These are phyloP conservation scores for Trichoderma koningii DNA, from an alignment of 2,329 filamentous ascomycete species.

Conservation along the genomic window DNA sequence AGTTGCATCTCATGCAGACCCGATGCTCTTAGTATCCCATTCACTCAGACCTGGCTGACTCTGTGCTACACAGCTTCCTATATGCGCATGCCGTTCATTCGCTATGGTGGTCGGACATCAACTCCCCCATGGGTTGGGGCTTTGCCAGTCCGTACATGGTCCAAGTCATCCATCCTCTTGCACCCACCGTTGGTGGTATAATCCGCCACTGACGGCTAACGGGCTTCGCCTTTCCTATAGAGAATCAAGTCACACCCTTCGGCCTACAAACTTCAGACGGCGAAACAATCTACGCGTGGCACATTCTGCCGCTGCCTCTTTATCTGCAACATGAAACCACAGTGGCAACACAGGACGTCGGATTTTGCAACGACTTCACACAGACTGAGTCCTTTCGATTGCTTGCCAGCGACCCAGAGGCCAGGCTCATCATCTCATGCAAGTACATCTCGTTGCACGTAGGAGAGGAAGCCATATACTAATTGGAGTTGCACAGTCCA, in stretches of 20 bases:
- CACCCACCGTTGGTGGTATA: too few relatives aligned
- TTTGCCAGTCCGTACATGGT: conserved; percentile 67
- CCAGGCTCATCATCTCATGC: conserved; percentile 66
- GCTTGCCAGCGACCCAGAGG: conserved; percentile 63
- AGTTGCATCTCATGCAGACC: conserved; percentile 36
- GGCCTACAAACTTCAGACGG: conserved; percentile 72
- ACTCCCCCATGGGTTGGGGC: conserved; percentile 78
- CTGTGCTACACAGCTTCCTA: conserved; percentile 59
- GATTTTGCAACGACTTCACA: conserved; percentile 56
- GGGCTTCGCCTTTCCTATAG: conserved; percentile 45
- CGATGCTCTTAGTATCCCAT: neutral
- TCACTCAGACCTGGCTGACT: conserved; percentile 26
- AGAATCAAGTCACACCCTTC: conserved; percentile 88
- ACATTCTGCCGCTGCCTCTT: conserved; percentile 76
- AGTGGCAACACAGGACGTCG: conserved; percentile 55
- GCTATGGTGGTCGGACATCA: conserved; percentile 69
- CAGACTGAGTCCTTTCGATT: conserved; percentile 61
- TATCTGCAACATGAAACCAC: conserved; percentile 71
- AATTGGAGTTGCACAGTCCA: conserved; percentile 51
- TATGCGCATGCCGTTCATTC: conserved; percentile 83
- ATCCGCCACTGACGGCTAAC: neutral
- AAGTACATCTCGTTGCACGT: conserved; percentile 37
- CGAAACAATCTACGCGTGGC: conserved; percentile 84
- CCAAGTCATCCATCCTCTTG: neutral
- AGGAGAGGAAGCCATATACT: neutral